These are phyloP conservation scores for Lactarius indigo DNA, from an alignment of 768 basidiomycete species.

Conservation along the genomic window DNA sequence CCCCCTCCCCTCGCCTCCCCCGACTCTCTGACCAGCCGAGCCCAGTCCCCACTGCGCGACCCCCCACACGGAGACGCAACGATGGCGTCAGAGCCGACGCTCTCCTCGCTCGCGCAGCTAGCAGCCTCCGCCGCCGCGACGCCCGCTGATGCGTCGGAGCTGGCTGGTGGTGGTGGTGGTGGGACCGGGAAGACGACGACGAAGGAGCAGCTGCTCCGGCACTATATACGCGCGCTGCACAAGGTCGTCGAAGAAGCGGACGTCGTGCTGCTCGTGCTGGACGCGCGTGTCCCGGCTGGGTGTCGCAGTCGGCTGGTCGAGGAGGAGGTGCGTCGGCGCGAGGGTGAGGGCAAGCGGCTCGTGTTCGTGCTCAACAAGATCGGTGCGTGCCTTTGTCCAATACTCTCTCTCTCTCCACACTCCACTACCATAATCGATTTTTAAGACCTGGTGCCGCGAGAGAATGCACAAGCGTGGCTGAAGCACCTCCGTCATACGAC, in stretches of 20 bases:
- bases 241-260: slow-evolving; percentile 94
- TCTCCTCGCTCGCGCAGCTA: slow-evolving; percentile 55
- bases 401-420: no score
- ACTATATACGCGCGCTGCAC: slow-evolving; percentile 77
- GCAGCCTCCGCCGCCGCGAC: slow-evolving; percentile 37
- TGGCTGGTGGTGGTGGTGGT: slow-evolving; percentile 23
- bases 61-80: slow-evolving; percentile 46
- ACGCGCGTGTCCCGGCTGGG: slow-evolving; percentile 94
- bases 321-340: slow-evolving; percentile 84
- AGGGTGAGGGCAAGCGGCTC: slow-evolving; percentile 85
- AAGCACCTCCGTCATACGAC: slow-evolving; percentile 88
- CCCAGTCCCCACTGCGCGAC: slow-evolving; percentile 10
- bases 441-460: slow-evolving; percentile 87
- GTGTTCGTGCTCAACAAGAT: slow-evolving; percentile 97
- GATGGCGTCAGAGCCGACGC: slow-evolving; percentile 73
- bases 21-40: no score
- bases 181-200: slow-evolving; percentile 50
- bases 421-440: no score
- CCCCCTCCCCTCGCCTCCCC: background rate
- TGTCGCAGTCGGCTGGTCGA: slow-evolving; percentile 90
- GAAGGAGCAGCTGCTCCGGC: slow-evolving; percentile 64
- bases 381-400: slow-evolving; percentile 57
- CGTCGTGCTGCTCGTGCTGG: slow-evolving; percentile 84
- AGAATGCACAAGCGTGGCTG: slow-evolving; percentile 88
- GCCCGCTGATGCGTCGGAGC: slow-evolving; percentile 35